Base-by-base conservation (phyloP, 495 filamentous ascomycete genomes). In the Penicillium salamii region DNA sequence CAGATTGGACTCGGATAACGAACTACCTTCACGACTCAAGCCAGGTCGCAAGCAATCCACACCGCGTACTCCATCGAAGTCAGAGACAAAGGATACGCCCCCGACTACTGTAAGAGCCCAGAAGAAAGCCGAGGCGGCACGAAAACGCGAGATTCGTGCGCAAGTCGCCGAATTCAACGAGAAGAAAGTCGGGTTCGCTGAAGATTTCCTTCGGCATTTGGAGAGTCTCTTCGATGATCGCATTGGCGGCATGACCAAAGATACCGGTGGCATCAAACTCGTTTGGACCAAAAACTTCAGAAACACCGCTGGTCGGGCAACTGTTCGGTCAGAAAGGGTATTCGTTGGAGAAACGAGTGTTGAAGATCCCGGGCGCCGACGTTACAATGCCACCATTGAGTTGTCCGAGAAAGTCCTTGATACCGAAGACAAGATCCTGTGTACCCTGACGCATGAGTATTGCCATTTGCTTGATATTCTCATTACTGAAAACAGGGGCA, bases 391-490 rank as follows among this genome's bases (percentile, higher is more conserved):
- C 6, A 79, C 68, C 9, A 97, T 98, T 61, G 91, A 97, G 55
- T 80, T 98, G 3, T 87, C 92, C 0, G 82, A 87, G 45, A 91
- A 90, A 50, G 86, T 98, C 39, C 88, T 97, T 44, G 78, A 85
- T 63, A 80, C 84, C 62, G 79, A 87, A 47, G 74, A 88, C 36
- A 83, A 90, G 17, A 76, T 98, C 17, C 73, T 91, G 39, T 95
- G 96, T 65, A 88, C 89, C 1, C 59, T 97, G 17, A 89, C 91
- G 3, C 93, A 98, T 66, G 93, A 98, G 54, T 98, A 90, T 74
- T 97, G 92, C 68, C 93, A 98, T 62, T 75, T 97, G 1, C 84
- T 88, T 24, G 91, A 88, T 58, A 95, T 87, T 66, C 90, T 97
- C 76, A 74, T 97, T 41, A 80, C 76, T 26, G 76, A 82, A 13